phyloP scores from a whole-genome alignment of 1,139 yeast species.

The Komagataea norvegica region DNA sequence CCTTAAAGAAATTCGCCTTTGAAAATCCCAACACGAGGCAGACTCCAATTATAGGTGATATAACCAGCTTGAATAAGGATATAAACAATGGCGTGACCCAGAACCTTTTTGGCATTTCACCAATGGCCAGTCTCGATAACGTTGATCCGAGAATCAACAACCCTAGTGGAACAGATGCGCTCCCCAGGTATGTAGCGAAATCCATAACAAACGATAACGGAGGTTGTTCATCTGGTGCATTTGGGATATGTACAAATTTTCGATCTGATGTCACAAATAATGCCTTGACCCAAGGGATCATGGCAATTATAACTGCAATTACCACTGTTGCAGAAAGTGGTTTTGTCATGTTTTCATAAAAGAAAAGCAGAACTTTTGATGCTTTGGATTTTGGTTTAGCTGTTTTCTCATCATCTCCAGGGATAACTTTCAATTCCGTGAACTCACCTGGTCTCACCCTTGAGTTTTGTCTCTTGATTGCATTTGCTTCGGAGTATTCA shows the following conservation, averaged over 20 bases:
- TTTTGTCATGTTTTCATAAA: slow-evolving; percentile 45
- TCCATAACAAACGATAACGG: slow-evolving; percentile 84
- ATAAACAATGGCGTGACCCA: slow-evolving; percentile 56
- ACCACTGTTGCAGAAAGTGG: slow-evolving; percentile 56
- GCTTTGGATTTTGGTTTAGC: slow-evolving; percentile 30
- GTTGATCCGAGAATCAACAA: slow-evolving; percentile 80
- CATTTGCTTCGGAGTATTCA: slow-evolving; percentile 46
- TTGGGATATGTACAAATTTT: slow-evolving; percentile 36
- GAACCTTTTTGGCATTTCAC: slow-evolving; percentile 41
- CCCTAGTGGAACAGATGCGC: slow-evolving; percentile 88
- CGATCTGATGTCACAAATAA: slow-evolving; percentile 44
- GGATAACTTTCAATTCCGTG: slow-evolving; percentile 11
- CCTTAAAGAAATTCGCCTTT: slow-evolving; percentile 33
- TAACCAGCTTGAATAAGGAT: slow-evolving; percentile 42
- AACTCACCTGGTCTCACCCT: slow-evolving; percentile 19
- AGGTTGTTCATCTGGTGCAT: slow-evolving; percentile 77
- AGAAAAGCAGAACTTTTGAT: slow-evolving; percentile 20
- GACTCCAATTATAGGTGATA: slow-evolving; percentile 60
- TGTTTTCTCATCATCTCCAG: not conserved
- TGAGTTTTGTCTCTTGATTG: slow-evolving; percentile 13
- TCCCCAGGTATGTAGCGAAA: slow-evolving; percentile 70
- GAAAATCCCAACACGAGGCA: slow-evolving; percentile 44
- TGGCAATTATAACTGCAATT: slow-evolving; percentile 47
- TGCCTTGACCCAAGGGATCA: slow-evolving; percentile 71
- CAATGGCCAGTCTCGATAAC: slow-evolving; percentile 67